phyloP scores from a whole-genome alignment of 2,329 filamentous ascomycete genomes.

The Sporothrix protearum region DNA sequence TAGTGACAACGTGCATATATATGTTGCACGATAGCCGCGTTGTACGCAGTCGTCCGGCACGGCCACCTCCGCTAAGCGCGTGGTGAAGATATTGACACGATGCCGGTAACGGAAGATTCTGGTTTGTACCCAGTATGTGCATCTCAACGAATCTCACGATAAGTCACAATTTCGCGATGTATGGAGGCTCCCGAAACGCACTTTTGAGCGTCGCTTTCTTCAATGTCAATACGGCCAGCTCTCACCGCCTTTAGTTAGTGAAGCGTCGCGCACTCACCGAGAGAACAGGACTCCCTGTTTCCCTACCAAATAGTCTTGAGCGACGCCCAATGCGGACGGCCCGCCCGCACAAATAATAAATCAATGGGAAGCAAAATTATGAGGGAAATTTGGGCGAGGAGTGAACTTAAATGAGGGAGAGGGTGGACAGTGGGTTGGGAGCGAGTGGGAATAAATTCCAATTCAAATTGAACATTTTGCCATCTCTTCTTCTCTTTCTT shows the following conservation, averaged over 20 bases:
- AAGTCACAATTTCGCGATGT: neutral
- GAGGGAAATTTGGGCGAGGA: neutral
- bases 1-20: neutral
- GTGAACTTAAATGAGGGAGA: neutral
- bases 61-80: too few relatives aligned
- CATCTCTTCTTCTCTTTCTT: neutral
- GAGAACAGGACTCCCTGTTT: neutral
- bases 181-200: too few relatives aligned
- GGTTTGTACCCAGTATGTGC: neutral
- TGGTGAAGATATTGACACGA: neutral
- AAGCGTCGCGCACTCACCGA: neutral
- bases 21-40: neutral
- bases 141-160: neutral
- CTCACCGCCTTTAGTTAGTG: neutral
- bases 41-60: neutral
- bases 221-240: neutral
- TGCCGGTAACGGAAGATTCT: neutral
- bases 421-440: neutral
- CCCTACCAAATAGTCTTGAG: neutral
- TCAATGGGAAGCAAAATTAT: neutral
- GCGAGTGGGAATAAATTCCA: neutral
- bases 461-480: conserved; percentile 4
- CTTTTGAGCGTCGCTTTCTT: neutral
- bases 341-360: neutral
- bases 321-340: conserved; percentile 5